phyloP scores from a whole-genome alignment of 73 alveolate genomes.

The Durusdinium trenchii region DNA sequence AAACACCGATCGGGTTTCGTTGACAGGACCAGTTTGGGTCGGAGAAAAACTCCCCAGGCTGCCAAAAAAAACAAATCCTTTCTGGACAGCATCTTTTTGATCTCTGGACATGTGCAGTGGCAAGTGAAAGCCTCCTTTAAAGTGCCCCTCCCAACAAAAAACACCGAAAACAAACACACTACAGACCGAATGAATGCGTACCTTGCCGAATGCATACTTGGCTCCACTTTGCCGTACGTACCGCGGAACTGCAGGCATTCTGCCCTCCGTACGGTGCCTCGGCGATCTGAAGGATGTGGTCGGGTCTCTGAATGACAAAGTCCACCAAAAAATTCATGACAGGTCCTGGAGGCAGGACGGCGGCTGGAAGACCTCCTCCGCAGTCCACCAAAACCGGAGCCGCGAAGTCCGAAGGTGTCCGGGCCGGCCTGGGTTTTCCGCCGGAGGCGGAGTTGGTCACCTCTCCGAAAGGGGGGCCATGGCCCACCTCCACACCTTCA shows the following conservation, averaged over 20 bases:
- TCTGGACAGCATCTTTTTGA: neutral
- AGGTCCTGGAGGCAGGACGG: conserved; percentile 45
- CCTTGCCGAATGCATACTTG: neutral
- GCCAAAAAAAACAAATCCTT: neutral
- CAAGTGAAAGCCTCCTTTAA: neutral
- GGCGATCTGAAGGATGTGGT: conserved; percentile 68
- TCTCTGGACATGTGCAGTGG: neutral
- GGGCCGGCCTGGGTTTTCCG: no score
- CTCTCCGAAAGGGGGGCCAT: no score
- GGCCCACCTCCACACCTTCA: no score
- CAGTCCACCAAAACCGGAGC: no score
- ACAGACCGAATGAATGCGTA: neutral
- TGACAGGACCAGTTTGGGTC: no score
- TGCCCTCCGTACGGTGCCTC: conserved; percentile 24
- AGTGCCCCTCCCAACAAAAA: neutral
- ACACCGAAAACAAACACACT: neutral
- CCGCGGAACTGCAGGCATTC: neutral
- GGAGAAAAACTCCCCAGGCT: neutral
- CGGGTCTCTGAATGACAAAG: conserved; percentile 80
- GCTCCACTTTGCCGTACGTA: neutral
- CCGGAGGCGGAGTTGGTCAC: no score
- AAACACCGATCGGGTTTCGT: no score
- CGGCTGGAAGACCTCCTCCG: no score
- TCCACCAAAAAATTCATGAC: conserved; percentile 61
- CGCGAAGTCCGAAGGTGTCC: no score